phyloP scores from a whole-genome alignment of 1,284 basidiomycete genomes.

The Exobasidium cylindrosporum region DNA sequence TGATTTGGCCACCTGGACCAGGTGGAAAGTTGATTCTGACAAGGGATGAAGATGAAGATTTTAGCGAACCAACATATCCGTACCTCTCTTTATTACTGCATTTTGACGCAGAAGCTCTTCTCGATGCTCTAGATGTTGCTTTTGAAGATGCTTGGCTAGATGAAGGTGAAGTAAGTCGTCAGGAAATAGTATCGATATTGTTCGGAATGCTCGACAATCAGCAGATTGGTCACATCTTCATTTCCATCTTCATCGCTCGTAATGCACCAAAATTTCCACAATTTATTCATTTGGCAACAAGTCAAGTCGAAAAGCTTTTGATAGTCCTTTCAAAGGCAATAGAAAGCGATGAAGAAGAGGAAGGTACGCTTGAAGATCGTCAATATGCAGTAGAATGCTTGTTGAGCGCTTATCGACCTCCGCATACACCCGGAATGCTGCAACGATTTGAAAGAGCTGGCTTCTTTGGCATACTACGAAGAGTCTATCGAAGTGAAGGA shows the following conservation, averaged over 20 bases:
- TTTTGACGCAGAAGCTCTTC: slow-evolving; percentile 90
- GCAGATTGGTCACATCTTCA: slow-evolving; percentile 63
- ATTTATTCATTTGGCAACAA: slow-evolving; percentile 71
- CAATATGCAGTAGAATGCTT: slow-evolving; percentile 93
- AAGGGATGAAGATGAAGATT: slow-evolving; percentile 19
- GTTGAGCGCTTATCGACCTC: slow-evolving; percentile 84
- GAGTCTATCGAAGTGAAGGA: slow-evolving; percentile 71
- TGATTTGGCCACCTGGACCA: slow-evolving; percentile 71
- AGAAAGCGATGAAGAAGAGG: slow-evolving; percentile 58
- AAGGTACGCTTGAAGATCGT: slow-evolving; percentile 76
- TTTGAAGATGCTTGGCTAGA: slow-evolving; percentile 92
- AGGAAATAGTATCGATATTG: slow-evolving; percentile 79
- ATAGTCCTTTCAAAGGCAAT: slow-evolving; percentile 64
- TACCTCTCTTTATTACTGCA: slow-evolving; percentile 78
- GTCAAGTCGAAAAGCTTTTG: slow-evolving; percentile 72
- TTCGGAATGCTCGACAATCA: slow-evolving; percentile 65
- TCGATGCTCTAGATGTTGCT: slow-evolving; percentile 88
- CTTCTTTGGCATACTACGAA: slow-evolving; percentile 84
- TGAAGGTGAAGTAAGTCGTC: slow-evolving; percentile 71
- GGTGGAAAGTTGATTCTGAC: slow-evolving; percentile 70
- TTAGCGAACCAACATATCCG: slow-evolving; percentile 64
- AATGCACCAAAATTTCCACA: slow-evolving; percentile 96
- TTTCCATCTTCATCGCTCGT: slow-evolving; percentile 91
- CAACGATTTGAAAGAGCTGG: slow-evolving; percentile 74
- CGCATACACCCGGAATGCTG: slow-evolving; percentile 69